A percentile compares a stretch with the other conserved stretches of the same genome.
phyloP scores from a whole-genome alignment of 305 asterid genomes.

The Coffea humblotiana region DNA sequence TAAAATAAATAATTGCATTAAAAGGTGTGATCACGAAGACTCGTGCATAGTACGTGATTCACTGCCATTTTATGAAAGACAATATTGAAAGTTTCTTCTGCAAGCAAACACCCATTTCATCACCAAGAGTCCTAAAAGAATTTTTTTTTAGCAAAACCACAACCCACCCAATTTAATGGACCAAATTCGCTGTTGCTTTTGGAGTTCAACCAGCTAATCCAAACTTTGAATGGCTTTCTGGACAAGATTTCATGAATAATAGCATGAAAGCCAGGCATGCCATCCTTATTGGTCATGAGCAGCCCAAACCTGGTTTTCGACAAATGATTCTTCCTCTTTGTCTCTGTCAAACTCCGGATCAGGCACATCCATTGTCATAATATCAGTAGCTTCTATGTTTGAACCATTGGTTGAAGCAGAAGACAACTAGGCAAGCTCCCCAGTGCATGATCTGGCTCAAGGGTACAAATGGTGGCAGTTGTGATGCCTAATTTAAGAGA shows the following conservation, averaged over 20 bases:
- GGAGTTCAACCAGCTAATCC: slow-evolving; percentile 40
- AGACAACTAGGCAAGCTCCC: background rate
- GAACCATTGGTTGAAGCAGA: slow-evolving; percentile 23
- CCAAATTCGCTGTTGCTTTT: slow-evolving; percentile 32
- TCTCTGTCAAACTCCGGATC: slow-evolving; percentile 67
- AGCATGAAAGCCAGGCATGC: slow-evolving; percentile 90
- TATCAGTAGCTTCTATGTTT: slow-evolving; percentile 29
- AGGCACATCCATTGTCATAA: slow-evolving; percentile 50
- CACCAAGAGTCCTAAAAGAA: slow-evolving; percentile 2
- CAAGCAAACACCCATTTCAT: too few relatives aligned
- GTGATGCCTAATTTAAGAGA: too few relatives aligned
- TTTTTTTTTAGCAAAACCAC: slow-evolving; percentile 36
- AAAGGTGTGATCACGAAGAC: too few relatives aligned
- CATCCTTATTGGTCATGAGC: slow-evolving; percentile 71
- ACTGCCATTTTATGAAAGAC: too few relatives aligned
- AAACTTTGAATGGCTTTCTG: slow-evolving; percentile 33
- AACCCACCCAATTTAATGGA: slow-evolving; percentile 29
- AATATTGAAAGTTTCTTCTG: too few relatives aligned
- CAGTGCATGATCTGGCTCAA: slow-evolving; percentile 5
- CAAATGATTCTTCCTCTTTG: slow-evolving; percentile 52
- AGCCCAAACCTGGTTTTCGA: slow-evolving; percentile 76
- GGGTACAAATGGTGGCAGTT: background rate
- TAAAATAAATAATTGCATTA: too few relatives aligned
- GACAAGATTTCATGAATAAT: slow-evolving; percentile 30
- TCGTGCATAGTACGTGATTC: too few relatives aligned